A percentile compares a stretch with the other conserved stretches of the same genome.
phyloP scores from a whole-genome alignment of 1,284 basidiomycete species.

The Ganoderma multipileum region DNA sequence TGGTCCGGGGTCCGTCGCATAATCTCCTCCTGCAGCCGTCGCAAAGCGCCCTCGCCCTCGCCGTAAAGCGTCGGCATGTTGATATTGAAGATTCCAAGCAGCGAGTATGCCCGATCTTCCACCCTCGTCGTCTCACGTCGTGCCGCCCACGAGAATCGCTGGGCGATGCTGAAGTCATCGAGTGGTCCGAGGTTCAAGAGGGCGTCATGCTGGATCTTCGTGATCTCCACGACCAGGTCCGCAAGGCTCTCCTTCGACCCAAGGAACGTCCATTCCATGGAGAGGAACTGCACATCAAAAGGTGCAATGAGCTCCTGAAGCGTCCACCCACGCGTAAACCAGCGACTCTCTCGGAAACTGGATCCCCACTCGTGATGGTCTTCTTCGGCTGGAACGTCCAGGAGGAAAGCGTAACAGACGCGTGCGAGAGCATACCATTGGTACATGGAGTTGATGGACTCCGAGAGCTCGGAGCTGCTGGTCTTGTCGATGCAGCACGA shows the following conservation, averaged over 20 bases:
- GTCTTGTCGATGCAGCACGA: constrained; percentile 3
- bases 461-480: constrained; percentile 1
- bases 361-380: constrained; percentile 5
- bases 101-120: background rate
- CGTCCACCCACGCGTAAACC: background rate
- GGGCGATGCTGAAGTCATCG: background rate
- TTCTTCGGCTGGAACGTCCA: constrained; percentile 7
- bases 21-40: background rate
- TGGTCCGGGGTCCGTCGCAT: background rate
- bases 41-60: background rate
- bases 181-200: background rate
- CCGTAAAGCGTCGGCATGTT: constrained; percentile 2
- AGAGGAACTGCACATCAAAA: background rate
- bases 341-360: constrained; percentile 15
- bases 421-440: background rate
- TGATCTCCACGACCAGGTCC: background rate
- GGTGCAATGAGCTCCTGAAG: background rate
- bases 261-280: background rate
- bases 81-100: background rate
- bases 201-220: background rate
- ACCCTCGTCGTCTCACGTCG: background rate
- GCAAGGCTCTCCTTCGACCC: background rate
- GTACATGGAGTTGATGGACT: constrained; percentile 2
- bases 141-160: background rate
- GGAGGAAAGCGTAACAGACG: background rate